Evolutionary conservation across 805 yeast species (phyloP).

Genomic region (Zygoascus biomembranicola): DNA sequence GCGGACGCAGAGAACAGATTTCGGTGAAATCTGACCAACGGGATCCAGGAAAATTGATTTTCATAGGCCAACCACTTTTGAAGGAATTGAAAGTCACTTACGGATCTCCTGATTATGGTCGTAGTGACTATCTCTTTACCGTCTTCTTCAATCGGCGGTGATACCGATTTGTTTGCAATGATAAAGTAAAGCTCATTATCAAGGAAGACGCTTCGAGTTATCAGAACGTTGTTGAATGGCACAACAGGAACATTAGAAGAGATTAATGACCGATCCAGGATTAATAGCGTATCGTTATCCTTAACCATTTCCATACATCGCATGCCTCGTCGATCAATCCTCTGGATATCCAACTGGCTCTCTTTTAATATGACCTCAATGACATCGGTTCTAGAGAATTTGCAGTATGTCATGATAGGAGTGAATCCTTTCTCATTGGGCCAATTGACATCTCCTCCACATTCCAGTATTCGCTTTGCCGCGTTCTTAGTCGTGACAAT

Average conservation of each 20-base stretch:
- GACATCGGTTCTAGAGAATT: constrained; percentile 59
- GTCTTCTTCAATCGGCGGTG: not conserved
- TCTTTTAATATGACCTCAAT: constrained; percentile 43
- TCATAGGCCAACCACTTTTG: constrained; percentile 28
- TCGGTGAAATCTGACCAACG: constrained; percentile 22
- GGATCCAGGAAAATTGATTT: constrained; percentile 32
- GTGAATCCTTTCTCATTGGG: constrained; percentile 51
- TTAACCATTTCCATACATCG: constrained; percentile 30
- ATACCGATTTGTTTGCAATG: constrained; percentile 2
- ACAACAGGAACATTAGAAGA: not conserved
- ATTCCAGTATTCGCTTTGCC: constrained; percentile 34
- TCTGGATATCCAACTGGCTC: constrained; percentile 38
- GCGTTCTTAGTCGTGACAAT: constrained; percentile 43
- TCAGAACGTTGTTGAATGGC: not conserved
- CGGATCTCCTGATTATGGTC: constrained; percentile 22
- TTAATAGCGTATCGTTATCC: constrained; percentile 18
- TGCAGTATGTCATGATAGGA: constrained; percentile 64
- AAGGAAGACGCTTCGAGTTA: constrained; percentile 8
- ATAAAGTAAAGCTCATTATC: constrained; percentile 17
- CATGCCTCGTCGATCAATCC: constrained; percentile 23
- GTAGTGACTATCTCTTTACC: not conserved
- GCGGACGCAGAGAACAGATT: constrained; percentile 26
- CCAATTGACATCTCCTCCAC: constrained; percentile 48
- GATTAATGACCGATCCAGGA: constrained; percentile 17
- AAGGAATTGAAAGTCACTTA: constrained; percentile 27